Conservation (phyloP, 257 asterid genomes). For the Solanum infundibuliforme region DNA sequence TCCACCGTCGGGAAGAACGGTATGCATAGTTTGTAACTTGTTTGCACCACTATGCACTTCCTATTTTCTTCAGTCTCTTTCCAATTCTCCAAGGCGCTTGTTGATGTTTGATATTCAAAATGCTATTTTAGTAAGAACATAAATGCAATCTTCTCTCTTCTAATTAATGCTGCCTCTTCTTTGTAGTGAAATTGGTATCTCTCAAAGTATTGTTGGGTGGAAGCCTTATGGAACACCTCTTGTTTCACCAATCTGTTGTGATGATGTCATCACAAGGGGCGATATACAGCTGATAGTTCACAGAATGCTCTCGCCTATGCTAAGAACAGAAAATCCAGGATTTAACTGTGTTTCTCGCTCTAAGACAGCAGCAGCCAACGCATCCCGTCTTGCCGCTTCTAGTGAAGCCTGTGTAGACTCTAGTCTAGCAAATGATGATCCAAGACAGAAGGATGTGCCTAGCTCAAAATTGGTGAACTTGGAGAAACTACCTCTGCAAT, state of each 20-base stretch:
- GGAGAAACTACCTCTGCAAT: constrained; percentile 81
- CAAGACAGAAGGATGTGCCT: constrained; percentile 33
- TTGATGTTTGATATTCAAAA: not conserved
- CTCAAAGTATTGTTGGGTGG: constrained; percentile 74
- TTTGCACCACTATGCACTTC: not conserved
- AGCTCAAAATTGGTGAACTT: constrained; percentile 29
- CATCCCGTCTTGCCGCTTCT: constrained; percentile 19
- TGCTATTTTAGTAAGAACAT: not conserved
- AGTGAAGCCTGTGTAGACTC: constrained; percentile 27
- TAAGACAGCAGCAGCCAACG: constrained; percentile 16
- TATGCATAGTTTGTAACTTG: constrained; percentile 20
- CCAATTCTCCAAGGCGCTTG: not conserved
- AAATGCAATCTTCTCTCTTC: not conserved
- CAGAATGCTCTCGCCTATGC: constrained; percentile 78
- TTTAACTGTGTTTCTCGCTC: constrained; percentile 12
- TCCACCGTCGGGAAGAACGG: constrained; percentile 94
- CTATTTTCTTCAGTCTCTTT: not conserved
- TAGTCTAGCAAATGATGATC: constrained; percentile 13
- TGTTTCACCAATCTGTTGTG: constrained; percentile 84
- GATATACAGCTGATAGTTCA: constrained; percentile 82
- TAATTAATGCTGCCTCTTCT: constrained; percentile 9
- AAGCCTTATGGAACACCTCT: constrained; percentile 98
- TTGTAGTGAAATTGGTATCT: constrained; percentile 59
- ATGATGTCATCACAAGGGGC: constrained; percentile 66
- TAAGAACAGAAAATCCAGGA: constrained; percentile 35